Base-by-base conservation (phyloP, 768 basidiomycete species). In the Pleurotus djamor region DNA sequence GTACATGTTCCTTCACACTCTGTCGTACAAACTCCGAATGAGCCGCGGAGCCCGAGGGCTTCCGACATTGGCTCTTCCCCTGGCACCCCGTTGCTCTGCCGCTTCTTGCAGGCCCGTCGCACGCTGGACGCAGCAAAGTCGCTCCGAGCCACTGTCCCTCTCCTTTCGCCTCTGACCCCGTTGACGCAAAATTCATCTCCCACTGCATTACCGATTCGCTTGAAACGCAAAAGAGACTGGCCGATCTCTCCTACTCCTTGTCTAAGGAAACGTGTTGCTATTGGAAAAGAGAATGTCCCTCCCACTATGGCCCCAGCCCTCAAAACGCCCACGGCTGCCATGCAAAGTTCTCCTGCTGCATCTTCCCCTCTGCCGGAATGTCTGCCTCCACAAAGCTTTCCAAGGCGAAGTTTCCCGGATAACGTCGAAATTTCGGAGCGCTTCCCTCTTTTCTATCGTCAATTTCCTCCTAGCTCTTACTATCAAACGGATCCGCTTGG, bases 401-500 rank as follows among this genome's bases (percentile, higher is more conserved):
- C 75, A 8, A 74, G 64, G 16, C 82, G 91, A 57, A 77, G 74
- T 6, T 79, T 92, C 56, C 86, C 87, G 2, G 60, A 72, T 6
- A 48, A 69, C 47, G 64, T 90, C 55, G 72, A 79, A 44, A 74
- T 81, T 50, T 76, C 82, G 21, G 60, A 74, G 1, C 70, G 73
- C 34, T 91, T 86, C 65, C 71, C 85, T 43, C 79, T 86, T 16
- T 82, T 90, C 61, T 93, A 93, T 68, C 74, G 87, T 58, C 82
- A 84, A 6, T 93, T 89, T 67, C 87, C 89, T 4, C 76, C 79
- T 57, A 87, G 85, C 63, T 80, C 85, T 4, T 85, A 80, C 61
- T 76, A 82, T 44, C 75, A 78, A 21, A 64, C 10, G 52, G 35
- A 57, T 28, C 36, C 32, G 5, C 50, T 55, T 13, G 41, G 47